These are phyloP conservation scores for Rubus idaeus DNA, from an alignment of 306 rosid species.

Conservation along the genomic window DNA sequence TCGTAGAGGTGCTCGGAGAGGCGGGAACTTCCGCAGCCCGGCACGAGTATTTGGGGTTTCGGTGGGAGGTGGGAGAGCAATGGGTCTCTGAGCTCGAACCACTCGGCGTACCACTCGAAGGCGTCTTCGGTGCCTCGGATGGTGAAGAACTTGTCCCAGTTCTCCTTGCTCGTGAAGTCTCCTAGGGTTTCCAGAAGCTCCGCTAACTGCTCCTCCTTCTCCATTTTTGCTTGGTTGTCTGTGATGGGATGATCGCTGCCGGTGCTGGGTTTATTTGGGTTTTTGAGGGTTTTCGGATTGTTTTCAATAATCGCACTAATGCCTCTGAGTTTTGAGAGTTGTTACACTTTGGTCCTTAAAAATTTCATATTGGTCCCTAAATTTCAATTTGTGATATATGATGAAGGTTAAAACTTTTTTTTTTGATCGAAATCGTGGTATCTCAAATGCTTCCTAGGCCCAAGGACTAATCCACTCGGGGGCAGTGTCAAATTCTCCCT, in stretches of 20 bases:
- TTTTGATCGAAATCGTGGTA: too few relatives aligned
- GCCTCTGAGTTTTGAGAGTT: not conserved
- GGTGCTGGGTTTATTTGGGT: not conserved
- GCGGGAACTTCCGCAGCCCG: constrained; percentile 88
- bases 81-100: constrained; percentile 58
- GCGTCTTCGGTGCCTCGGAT: constrained; percentile 60
- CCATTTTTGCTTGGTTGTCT: constrained; percentile 25
- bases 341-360: not conserved
- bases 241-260: not conserved
- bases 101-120: constrained; percentile 95
- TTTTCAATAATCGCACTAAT: not conserved
- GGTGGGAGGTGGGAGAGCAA: constrained; percentile 55
- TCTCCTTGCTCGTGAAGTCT: constrained; percentile 88
- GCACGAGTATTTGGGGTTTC: constrained; percentile 54
- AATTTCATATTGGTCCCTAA: too few relatives aligned
- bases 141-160: constrained; percentile 95
- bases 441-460: too few relatives aligned
- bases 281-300: not conserved
- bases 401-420: too few relatives aligned
- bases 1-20: constrained; percentile 91
- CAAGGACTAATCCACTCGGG: too few relatives aligned
- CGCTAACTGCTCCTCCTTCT: constrained; percentile 31
- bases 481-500: too few relatives aligned
- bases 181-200: constrained; percentile 71
- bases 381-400: too few relatives aligned